Conservation (phyloP, 331 rosid genomes). For the Rhamnella rubrinervis region DNA sequence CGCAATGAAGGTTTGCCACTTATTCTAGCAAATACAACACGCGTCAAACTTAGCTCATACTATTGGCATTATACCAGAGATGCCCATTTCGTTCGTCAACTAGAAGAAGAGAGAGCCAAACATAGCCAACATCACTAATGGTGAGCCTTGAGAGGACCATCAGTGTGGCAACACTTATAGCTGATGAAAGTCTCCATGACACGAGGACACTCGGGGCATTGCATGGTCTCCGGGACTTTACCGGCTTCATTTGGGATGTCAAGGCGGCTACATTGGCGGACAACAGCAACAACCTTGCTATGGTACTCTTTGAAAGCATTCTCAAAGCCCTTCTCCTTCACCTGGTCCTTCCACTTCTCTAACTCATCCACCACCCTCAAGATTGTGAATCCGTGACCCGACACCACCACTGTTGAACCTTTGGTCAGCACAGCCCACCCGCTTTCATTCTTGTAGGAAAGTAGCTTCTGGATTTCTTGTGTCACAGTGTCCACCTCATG, state of each 20-base stretch:
- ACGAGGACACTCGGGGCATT: conserved; percentile 36
- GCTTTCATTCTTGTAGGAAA: conserved; percentile 45
- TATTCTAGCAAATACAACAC: too few relatives aligned
- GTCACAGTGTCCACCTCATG: conserved; percentile 19
- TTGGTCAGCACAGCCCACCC: conserved; percentile 46
- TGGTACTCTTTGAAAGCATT: conserved; percentile 17
- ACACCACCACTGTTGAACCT: conserved; percentile 27
- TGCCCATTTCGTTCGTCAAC: too few relatives aligned
- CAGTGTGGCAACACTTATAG: conserved; percentile 42
- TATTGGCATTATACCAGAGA: too few relatives aligned
- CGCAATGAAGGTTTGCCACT: too few relatives aligned
- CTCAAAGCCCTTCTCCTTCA: conserved; percentile 32
- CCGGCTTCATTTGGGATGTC: conserved; percentile 26
- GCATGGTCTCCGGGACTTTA: conserved; percentile 30
- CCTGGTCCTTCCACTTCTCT: conserved; percentile 37
- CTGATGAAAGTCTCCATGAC: conserved; percentile 38
- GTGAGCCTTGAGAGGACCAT: conserved; percentile 13
- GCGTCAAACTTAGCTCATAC: too few relatives aligned
- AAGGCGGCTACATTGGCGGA: conserved; percentile 30
- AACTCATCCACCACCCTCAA: conserved; percentile 31
- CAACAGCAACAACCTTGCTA: background rate
- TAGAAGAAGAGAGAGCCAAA: conserved; percentile 3
- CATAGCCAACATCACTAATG: background rate
- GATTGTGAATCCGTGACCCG: conserved; percentile 33
- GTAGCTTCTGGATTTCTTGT: conserved; percentile 42